Evolutionary conservation across 192 early-diverging fungal genomes (phyloP), one percentile per base, ranked within the genome.

Genomic region (Backusella liffmaniae): DNA sequence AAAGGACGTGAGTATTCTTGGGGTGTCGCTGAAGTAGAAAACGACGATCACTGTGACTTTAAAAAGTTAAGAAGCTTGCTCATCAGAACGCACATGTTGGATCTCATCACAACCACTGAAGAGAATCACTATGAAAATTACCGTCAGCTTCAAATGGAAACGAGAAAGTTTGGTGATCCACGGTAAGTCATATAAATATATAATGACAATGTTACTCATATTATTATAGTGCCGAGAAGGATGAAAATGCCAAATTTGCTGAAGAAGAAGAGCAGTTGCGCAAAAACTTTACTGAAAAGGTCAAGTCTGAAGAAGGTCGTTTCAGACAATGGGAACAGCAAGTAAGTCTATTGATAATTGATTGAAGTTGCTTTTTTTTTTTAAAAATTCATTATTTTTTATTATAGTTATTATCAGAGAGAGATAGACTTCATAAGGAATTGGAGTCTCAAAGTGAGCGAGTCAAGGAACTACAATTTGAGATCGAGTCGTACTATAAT

Each of bases 251-350:
- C 75, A 96, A 96, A 86, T 98, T 98, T 94, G 96, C 97, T 86
- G 94, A 97, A 72, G 97, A 99, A 84, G 97, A 99, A 86, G 97
- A 97, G 80, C 88, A 88, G 49, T 90, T 99, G 77, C 89, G 96
- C 76, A 95, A 96, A 79, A 91, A 94, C 67, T 99, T 99, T 83
- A 97, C 96, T 23, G 97, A 99, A 83, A 96, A 98, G 82, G 97
- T 98, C 70, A 91, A 95, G 70, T 78, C 91, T 70, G 96, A 99
- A 86, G 97, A 99, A 86, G 92, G 93, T 86, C 84, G 96, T 46
- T 99, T 99, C 90, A 90, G 96, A 76, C 92, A 96, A 79, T 99
- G 97, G 97, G 97, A 98, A 84, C 96, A 99, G 84, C 84, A 88
- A 90, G 83, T 95, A 67, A n/a, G 56, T 26, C 12, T 62, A 5